Base-by-base conservation (phyloP, 768 basidiomycete genomes). In the Podaxis mareebaensis region DNA sequence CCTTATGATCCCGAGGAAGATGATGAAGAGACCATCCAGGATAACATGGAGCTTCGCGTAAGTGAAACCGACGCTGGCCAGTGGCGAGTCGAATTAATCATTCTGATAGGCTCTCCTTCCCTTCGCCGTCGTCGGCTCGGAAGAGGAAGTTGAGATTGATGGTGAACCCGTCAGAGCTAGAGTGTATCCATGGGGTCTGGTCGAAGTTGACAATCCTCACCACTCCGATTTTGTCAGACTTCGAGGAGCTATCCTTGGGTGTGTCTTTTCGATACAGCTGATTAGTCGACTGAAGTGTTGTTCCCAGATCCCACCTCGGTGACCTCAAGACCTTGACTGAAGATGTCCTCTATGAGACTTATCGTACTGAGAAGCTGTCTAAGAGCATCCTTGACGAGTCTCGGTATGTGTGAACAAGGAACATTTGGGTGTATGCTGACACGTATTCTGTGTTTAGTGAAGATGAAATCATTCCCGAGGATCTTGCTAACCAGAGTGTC, bases 1-100 rank as follows among this genome's bases (percentile, higher is more conserved):
- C 93, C 93, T 0, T 96, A 94, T 74, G 93, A 95, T 68, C 84
- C 90, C 3, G 94, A 96, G 70, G 94, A 96, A 75, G 94, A 96
- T 68, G 94, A 96, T 69, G 91, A 94, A 71, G 93, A 95, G 52
- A 95, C 93, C 4, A 91, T 96, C 65, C 82, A 85, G 64, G 93
- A 95, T 74, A 95, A 95, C 75, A 87, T 86, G 75, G 93, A 95
- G 75, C 82, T 96, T n/a, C 81, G 93, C 46, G 89, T 89, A 66
- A 63, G 85, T 77, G 12, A 39, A 40, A 30, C 12, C 13, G 36
- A 7, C 39, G 8, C 58, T 26, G 10, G 28, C n/a, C 22, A 26
- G 38, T 39, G 51, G n/a, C 26, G 42, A 65, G 36, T 28, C 63
- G 51, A 58, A 44, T 20, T 36, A 28, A 33, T 40, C 28, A 38